Evolutionary conservation across 1,139 yeast genomes (phyloP).

Genomic region (Wickerhamiella pararugosa): DNA sequence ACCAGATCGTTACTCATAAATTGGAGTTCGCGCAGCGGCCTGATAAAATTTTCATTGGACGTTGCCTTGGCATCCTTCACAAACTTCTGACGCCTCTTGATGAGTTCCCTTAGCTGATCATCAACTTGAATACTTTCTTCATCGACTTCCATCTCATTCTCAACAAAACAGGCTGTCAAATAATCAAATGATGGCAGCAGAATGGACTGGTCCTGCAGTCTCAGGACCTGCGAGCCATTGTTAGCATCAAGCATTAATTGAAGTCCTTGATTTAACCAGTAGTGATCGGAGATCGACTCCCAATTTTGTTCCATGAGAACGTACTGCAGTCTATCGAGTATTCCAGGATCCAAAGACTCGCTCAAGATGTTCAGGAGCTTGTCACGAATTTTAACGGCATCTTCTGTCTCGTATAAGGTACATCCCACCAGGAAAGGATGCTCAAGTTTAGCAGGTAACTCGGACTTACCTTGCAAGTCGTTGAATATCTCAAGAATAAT

Average conservation of each 20-base stretch:
- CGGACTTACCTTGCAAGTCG: constrained; percentile 68
- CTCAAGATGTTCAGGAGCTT: constrained; percentile 70
- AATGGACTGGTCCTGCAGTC: constrained; percentile 8
- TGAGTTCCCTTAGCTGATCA: constrained; percentile 24
- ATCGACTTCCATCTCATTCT: constrained; percentile 1
- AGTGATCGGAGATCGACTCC: constrained; percentile 87
- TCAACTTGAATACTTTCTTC: background rate
- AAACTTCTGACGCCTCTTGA: constrained; percentile 39
- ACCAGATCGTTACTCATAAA: constrained; percentile 70
- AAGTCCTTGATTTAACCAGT: constrained; percentile 89
- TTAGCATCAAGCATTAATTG: constrained; percentile 52
- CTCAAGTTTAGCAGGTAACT: constrained; percentile 87
- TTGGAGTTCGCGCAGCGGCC: constrained; percentile 67
- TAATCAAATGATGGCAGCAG: constrained; percentile 1
- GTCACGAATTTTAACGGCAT: constrained; percentile 60
- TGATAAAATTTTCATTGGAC: constrained; percentile 44
- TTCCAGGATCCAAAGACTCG: constrained; percentile 64
- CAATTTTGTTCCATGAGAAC: constrained; percentile 88
- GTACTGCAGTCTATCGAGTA: constrained; percentile 67
- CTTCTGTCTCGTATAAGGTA: constrained; percentile 71
- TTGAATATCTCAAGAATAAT: constrained; percentile 82
- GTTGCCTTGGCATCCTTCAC: constrained; percentile 32
- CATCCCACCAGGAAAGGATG: constrained; percentile 95
- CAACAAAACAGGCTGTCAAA: constrained; percentile 4
- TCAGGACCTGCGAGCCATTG: constrained; percentile 18